phyloP scores from a whole-genome alignment of 2,329 filamentous ascomycete genomes.

The Arthroderma sp. region DNA sequence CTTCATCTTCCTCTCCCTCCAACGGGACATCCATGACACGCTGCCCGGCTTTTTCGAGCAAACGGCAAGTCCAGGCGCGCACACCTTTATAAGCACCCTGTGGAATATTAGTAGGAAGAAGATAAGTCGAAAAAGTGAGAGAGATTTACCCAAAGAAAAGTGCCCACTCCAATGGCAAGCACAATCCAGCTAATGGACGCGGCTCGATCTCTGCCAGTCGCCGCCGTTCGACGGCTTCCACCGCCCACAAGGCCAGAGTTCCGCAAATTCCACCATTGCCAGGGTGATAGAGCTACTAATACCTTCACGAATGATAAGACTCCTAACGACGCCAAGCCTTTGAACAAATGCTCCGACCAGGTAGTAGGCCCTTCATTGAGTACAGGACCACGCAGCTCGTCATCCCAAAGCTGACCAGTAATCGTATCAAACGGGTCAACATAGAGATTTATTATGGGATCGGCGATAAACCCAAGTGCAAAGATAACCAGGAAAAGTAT shows the following conservation, averaged over 20 bases:
- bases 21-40: conserved; percentile 61
- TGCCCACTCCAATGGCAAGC: conserved; percentile 65
- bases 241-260: conserved; percentile 44
- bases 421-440: conserved; percentile 60
- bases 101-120: conserved; percentile 13
- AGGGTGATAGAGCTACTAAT: conserved; percentile 59
- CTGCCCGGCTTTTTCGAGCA: conserved; percentile 67
- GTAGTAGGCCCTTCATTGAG: conserved; percentile 40
- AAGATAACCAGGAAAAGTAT: conserved; percentile 66
- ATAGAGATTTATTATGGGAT: conserved; percentile 83
- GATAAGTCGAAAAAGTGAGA: neutral
- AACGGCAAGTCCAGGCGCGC: conserved; percentile 54
- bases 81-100: conserved; percentile 74
- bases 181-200: conserved; percentile 69
- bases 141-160: conserved; percentile 58
- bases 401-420: conserved; percentile 26
- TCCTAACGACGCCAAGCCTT: conserved; percentile 81
- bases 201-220: conserved; percentile 61
- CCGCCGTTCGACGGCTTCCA: conserved; percentile 36
- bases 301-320: conserved; percentile 75
- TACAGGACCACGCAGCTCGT: conserved; percentile 20
- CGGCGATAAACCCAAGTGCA: conserved; percentile 75
- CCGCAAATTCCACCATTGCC: conserved; percentile 64
- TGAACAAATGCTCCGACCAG: conserved; percentile 75
- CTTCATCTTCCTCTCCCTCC: conserved; percentile 43